Evolutionary conservation across 2,329 filamentous ascomycete genomes (phyloP).

Genomic region (Diaporthe longicolla): DNA sequence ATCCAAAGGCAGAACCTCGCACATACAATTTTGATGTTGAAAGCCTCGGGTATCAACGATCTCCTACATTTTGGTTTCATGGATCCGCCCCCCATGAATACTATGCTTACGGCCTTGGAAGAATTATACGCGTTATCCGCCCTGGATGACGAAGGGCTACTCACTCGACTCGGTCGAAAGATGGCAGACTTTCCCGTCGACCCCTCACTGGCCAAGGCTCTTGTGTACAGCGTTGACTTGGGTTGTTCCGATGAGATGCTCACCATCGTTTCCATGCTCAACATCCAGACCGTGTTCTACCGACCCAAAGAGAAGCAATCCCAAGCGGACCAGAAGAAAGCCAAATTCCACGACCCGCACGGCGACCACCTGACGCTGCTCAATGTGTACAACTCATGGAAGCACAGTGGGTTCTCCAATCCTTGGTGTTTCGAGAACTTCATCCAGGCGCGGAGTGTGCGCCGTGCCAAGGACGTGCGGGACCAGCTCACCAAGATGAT

Average conservation of each 20-base stretch:
- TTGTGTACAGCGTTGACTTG: conserved; percentile 89
- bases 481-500: conserved; percentile 95
- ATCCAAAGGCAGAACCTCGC: conserved; percentile 96
- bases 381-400: conserved; percentile 99
- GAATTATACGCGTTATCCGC: conserved; percentile 94
- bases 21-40: conserved; percentile 95
- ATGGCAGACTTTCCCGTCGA: conserved; percentile 99
- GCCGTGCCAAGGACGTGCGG: conserved; percentile 90
- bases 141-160: conserved; percentile 92
- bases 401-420: conserved; percentile 82
- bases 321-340: conserved; percentile 96
- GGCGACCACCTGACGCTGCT: conserved; percentile 95
- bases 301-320: conserved; percentile 97
- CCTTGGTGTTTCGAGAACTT: conserved; percentile 99
- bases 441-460: conserved; percentile 91
- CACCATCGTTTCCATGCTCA: conserved; percentile 95
- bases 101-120: conserved; percentile 95
- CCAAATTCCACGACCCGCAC: conserved; percentile 95
- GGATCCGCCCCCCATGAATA: conserved; percentile 97
- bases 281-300: conserved; percentile 89
- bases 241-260: conserved; percentile 95
- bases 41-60: conserved; percentile 99
- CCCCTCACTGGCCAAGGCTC: conserved; percentile 88
- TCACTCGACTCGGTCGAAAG: conserved; percentile 92
- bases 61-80: conserved; percentile 98